Base-by-base conservation (phyloP, 805 yeast species). In the Candida arabinofermentans region DNA sequence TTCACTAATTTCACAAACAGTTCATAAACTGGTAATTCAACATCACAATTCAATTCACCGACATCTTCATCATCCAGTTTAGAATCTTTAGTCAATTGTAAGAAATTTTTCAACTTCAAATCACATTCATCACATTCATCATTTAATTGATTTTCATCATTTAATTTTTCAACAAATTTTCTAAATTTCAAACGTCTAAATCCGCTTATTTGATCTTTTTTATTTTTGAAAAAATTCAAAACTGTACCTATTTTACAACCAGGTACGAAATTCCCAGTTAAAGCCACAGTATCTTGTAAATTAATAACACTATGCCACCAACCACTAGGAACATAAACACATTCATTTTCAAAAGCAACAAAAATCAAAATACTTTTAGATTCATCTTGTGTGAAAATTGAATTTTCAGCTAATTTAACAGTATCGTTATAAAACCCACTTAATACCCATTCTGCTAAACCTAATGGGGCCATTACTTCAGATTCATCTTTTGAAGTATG, bases 251-350 rank as follows among this genome's bases (percentile, higher is more conserved):
- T 60, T 44, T 79, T 77, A 33, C 77, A 71, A 31, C 59, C 58
- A 0, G 96, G 95, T 9, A 87, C 90, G 61, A 90, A 89, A 60
- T 89, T 89, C 49, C 87, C 95, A 0, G 97, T 89, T 53, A 89
- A 64, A 0, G 96, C 97, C 16, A 89, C 80, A n/a, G 81, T 70
- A 56, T 83, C 88, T 43, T 82, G 85, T 10, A 89, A 55, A 53
- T 89, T 89, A n/a, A 89, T 86, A 24, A 90, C 97, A 36, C 81
- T 69, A 67, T 89, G 97, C 97, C 97, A 89, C 97, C 97, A 89
- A 1, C 95, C 95, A n/a, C 89, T 74, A 3, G 97, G 97, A 7
- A 89, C 97, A 58, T 84, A 79, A 72, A 88, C 75, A 46, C 88
- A 83, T 58, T 90, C 95, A 5, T 90, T 91, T 0, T 88, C 83